A percentile compares a stretch with the other conserved stretches of the same genome.
phyloP scores from a whole-genome alignment of 2,329 filamentous ascomycete genomes.

The Colletotrichum sp. region DNA sequence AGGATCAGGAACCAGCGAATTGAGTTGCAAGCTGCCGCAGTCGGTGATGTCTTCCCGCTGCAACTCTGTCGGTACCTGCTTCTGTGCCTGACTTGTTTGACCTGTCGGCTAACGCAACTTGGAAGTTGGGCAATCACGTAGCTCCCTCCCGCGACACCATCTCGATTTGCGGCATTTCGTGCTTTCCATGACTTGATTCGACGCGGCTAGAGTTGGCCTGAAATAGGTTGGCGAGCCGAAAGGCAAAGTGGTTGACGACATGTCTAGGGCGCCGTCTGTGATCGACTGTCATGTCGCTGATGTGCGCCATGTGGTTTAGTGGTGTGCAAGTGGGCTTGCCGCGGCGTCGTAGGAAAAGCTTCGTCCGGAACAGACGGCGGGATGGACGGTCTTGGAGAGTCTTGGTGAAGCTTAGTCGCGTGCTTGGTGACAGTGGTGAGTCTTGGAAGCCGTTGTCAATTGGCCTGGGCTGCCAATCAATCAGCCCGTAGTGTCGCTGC shows the following conservation, averaged over 20 bases:
- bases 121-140: neutral
- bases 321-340: neutral
- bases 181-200: neutral
- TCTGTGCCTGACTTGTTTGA: neutral
- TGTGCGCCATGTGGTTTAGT: conserved; percentile 4
- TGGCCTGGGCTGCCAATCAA: neutral
- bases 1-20: neutral
- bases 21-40: neutral
- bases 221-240: neutral
- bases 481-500: neutral
- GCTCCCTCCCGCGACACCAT: neutral
- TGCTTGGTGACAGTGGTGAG: neutral
- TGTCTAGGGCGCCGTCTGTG: neutral
- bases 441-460: neutral
- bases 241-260: neutral
- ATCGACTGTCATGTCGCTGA: neutral
- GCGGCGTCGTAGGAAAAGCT: neutral
- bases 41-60: neutral
- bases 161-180: neutral
- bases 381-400: conserved; percentile 12
- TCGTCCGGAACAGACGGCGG: conserved; percentile 8
- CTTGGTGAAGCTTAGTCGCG: neutral
- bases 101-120: neutral
- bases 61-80: neutral
- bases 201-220: neutral